Base-by-base conservation (phyloP, 2,329 filamentous ascomycete genomes). In the Aspergillus quadrilineatus region DNA sequence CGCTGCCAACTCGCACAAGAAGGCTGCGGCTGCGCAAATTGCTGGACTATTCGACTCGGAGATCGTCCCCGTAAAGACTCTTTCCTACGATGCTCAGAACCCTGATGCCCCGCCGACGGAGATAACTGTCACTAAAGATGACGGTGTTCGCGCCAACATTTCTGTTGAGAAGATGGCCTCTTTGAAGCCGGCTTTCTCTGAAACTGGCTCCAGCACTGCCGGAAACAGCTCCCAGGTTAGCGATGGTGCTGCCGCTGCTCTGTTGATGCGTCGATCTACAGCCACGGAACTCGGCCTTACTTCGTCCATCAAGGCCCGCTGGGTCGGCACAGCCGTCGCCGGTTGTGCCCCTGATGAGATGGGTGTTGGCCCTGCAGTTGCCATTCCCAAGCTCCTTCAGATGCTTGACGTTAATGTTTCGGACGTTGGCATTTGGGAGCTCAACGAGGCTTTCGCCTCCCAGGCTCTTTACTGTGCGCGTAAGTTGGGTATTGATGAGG, bases 341-440 rank as follows among this genome's bases (percentile, higher is more conserved):
- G 92, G 93, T 10, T 95, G 90, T 70, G 81, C 80, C 50, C 92
- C 93, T 0, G 91, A 96, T 68, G 92, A 96, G 81, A 97, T 97
- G 93, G 92, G 93, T 39, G 81, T 97, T 56, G 92, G 93, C 0
- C 92, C 93, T 0, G 90, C 91, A 0, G 69, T 96, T 29, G 92
- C 90, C 0, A 93, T 97, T 51, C 92, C 92, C 6, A 89, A 88
- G 70, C 80, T 96, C 17, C 80, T 97, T n/a, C 73, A 78, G 15
- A 83, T 85, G 59, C 83, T 88, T 1, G 90, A 87, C 0, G 72
- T 97, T 12, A 69, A 76, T 43, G 86, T 79, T 10, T 78, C 80
- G 2, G 90, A 97, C 56, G 84, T 97, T 0, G 83, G 87, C 36
- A 79, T 94, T 8, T 97, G 92, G 92, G 92, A 97, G 79, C 89